These are phyloP conservation scores for Athelia sp. DNA, from an alignment of 1,284 basidiomycete species.

Conservation along the genomic window DNA sequence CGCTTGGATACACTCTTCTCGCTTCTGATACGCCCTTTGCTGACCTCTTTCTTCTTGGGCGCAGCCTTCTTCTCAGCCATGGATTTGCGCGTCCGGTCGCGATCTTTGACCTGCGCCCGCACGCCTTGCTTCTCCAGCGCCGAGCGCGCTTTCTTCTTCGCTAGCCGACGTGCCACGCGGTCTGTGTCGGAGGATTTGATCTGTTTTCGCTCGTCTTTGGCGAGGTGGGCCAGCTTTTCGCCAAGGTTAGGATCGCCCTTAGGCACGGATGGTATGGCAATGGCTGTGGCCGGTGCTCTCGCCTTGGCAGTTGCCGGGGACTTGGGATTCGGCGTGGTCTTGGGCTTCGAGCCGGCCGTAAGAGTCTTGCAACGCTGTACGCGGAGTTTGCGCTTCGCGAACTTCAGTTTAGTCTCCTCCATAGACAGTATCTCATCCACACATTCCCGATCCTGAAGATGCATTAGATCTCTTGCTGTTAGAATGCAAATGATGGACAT, in stretches of 20 bases:
- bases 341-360: conserved; percentile 24
- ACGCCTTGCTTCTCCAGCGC: conserved; percentile 41
- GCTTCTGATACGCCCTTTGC: conserved; percentile 46
- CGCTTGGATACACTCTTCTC: conserved; percentile 50
- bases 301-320: conserved; percentile 10
- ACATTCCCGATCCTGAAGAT: conserved; percentile 72
- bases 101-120: conserved; percentile 33
- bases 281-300: conserved; percentile 11
- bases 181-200: conserved; percentile 76
- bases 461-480: conserved; percentile 6
- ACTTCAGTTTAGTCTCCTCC: conserved; percentile 71
- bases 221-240: conserved; percentile 65
- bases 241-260: conserved; percentile 82
- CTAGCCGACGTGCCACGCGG: conserved; percentile 75
- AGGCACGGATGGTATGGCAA: conserved; percentile 35
- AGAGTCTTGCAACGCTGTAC: conserved; percentile 79
- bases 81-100: conserved; percentile 46
- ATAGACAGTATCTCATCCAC: conserved; percentile 87
- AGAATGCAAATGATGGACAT: conserved; percentile 26
- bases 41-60: conserved; percentile 32
- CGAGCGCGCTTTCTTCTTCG: conserved; percentile 78
- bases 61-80: conserved; percentile 27
- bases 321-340: conserved; percentile 12
- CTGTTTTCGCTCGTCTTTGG: conserved; percentile 84
- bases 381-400: conserved; percentile 85